A percentile compares a stretch with the other conserved stretches of the same genome.
phyloP scores from a whole-genome alignment of 257 asterid species.

The Ehretia macrophylla region DNA sequence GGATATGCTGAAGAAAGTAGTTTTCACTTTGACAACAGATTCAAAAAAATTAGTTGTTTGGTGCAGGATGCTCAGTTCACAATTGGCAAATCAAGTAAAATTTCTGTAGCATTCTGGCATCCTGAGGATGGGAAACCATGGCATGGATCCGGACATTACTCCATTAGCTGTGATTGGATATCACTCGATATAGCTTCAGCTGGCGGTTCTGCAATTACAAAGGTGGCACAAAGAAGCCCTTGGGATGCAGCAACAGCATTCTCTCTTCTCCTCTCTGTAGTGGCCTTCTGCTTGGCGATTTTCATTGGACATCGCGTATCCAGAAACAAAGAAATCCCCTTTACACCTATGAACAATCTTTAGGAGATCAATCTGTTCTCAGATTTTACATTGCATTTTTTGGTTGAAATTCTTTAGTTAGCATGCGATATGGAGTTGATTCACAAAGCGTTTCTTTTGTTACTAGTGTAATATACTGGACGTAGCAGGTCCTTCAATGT shows the following conservation, averaged over 20 bases:
- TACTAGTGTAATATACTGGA: too few relatives aligned
- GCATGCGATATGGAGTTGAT: too few relatives aligned
- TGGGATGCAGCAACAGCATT: slow-evolving; percentile 47
- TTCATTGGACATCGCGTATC: slow-evolving; percentile 40
- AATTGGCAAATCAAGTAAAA: slow-evolving; percentile 41
- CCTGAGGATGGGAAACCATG: slow-evolving; percentile 49
- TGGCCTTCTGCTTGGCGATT: slow-evolving; percentile 41
- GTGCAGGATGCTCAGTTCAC: slow-evolving; percentile 60
- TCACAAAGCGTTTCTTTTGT: too few relatives aligned
- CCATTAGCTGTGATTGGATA: slow-evolving; percentile 59
- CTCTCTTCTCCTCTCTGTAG: slow-evolving; percentile 51
- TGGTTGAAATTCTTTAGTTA: too few relatives aligned
- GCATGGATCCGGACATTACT: slow-evolving; percentile 61
- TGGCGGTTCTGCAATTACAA: slow-evolving; percentile 10
- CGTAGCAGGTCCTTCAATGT: too few relatives aligned
- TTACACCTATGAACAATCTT: slow-evolving; percentile 45
- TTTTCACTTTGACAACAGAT: neutral
- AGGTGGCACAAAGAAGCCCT: slow-evolving; percentile 23
- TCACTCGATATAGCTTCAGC: slow-evolving; percentile 36
- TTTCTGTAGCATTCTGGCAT: slow-evolving; percentile 64
- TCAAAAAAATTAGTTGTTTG: neutral
- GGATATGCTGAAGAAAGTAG: too few relatives aligned
- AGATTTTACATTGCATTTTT: too few relatives aligned
- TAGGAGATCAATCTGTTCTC: slow-evolving; percentile 10
- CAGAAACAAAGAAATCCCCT: slow-evolving; percentile 23